Conservation (phyloP, 1,284 basidiomycete genomes). For the Boletus holoroseus region DNA sequence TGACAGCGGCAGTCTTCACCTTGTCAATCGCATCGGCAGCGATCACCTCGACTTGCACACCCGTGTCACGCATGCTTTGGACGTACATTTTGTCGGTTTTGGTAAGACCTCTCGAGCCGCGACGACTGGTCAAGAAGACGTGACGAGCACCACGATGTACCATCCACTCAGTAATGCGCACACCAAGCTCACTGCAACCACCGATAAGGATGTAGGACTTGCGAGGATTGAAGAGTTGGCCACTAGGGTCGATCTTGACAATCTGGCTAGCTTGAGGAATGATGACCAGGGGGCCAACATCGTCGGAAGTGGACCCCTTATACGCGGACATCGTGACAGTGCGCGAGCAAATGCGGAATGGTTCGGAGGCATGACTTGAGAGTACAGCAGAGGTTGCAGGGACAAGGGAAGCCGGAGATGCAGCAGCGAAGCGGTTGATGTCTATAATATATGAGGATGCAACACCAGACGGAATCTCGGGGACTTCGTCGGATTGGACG, state of each 20-base stretch:
- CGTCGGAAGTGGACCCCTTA: background rate
- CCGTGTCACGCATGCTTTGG: slow-evolving; percentile 18
- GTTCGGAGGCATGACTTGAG: slow-evolving; percentile 13
- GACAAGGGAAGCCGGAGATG: slow-evolving; percentile 14
- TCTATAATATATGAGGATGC: slow-evolving; percentile 19
- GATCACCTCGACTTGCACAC: slow-evolving; percentile 25
- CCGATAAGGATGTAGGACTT: slow-evolving; percentile 33
- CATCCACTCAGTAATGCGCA: slow-evolving; percentile 34
- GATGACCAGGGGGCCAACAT: slow-evolving; percentile 13
- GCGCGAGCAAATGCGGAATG: slow-evolving; percentile 14
- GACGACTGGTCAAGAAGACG: slow-evolving; percentile 32
- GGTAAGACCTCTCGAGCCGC: slow-evolving; percentile 24
- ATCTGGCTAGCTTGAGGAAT: slow-evolving; percentile 8
- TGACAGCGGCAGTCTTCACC: slow-evolving; percentile 18
- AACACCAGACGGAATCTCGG: slow-evolving; percentile 17
- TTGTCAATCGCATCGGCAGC: slow-evolving; percentile 24
- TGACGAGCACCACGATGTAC: slow-evolving; percentile 27
- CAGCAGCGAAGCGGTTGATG: slow-evolving; percentile 16
- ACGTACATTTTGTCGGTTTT: slow-evolving; percentile 29
- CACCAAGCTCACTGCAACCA: slow-evolving; percentile 29
- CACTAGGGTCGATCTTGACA: slow-evolving; percentile 22
- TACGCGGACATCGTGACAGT: slow-evolving; percentile 14
- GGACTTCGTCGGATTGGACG: slow-evolving; percentile 15
- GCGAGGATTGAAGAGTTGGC: slow-evolving; percentile 29
- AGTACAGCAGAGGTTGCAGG: slow-evolving; percentile 15